Percentiles rank a stretch among this genome's conserved stretches.
Evolutionary conservation across 768 basidiomycete species (phyloP).

Genomic region (Trametes cinnabarina): DNA sequence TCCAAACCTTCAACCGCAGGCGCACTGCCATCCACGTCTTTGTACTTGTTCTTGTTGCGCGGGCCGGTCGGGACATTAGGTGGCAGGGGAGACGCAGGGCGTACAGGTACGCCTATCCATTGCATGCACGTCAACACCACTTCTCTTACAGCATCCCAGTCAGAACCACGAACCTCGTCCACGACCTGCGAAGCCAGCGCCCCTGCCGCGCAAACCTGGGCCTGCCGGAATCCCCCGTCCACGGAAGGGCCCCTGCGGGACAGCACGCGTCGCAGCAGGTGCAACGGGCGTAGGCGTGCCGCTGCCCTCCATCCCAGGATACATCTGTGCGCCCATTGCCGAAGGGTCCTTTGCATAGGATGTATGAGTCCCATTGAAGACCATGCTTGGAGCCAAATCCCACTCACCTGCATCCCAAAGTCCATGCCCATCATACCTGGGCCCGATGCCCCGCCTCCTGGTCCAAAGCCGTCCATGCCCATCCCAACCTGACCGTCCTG

Average conservation of each 20-base stretch:
- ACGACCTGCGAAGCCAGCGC: conserved; percentile 42
- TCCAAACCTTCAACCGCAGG: conserved; percentile 88
- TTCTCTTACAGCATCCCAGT: not conserved
- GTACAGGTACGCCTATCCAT: conserved; percentile 47
- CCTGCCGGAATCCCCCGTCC: conserved; percentile 42
- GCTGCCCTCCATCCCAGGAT: conserved; percentile 57
- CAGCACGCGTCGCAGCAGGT: conserved; percentile 23
- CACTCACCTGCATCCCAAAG: conserved; percentile 70
- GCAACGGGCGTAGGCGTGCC: conserved; percentile 45
- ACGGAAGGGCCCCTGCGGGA: conserved; percentile 41
- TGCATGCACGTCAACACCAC: not conserved
- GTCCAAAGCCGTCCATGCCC: conserved; percentile 38
- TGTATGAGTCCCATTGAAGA: conserved; percentile 8
- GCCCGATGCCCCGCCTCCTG: conserved; percentile 38
- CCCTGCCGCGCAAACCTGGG: conserved; percentile 40
- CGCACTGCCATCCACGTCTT: conserved; percentile 82
- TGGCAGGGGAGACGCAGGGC: conserved; percentile 82
- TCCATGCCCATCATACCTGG: conserved; percentile 70
- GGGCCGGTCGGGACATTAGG: conserved; percentile 88
- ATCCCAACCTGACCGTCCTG: conserved; percentile 33
- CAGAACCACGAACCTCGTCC: conserved; percentile 38
- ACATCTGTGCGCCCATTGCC: conserved; percentile 67
- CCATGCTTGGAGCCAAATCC: not conserved
- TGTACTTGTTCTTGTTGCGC: conserved; percentile 86
- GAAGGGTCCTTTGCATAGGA: conserved; percentile 48